A percentile compares a stretch with the other conserved stretches of the same genome.
Evolutionary conservation across 768 basidiomycete species (phyloP).

Genomic region (Lactarius pseudohatsudake): DNA sequence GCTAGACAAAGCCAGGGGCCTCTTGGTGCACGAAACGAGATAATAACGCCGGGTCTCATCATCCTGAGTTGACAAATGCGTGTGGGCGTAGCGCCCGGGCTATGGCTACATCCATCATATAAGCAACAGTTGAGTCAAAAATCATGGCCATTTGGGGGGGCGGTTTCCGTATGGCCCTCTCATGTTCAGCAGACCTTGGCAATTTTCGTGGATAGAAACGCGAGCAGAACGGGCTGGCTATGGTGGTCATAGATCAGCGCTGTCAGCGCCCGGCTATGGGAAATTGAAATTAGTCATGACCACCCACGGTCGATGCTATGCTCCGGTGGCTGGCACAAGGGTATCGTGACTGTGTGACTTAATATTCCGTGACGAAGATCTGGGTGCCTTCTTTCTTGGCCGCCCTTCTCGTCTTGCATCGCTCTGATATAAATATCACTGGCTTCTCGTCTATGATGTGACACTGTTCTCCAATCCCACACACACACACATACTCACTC

Average conservation of each 20-base stretch:
- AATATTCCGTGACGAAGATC: neutral
- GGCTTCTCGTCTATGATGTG: neutral
- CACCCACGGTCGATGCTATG: neutral
- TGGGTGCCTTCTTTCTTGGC: neutral
- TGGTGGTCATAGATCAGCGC: neutral
- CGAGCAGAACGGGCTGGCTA: neutral
- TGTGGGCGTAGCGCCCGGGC: slow-evolving; percentile 3
- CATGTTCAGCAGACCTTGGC: no score
- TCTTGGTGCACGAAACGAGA: slow-evolving; percentile 4
- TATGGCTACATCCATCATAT: neutral
- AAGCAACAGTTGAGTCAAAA: neutral
- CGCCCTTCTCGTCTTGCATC: neutral
- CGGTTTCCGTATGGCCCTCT: no score
- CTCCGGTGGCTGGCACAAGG: neutral
- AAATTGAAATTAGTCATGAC: neutral
- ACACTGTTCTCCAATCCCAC: neutral
- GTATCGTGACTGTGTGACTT: neutral
- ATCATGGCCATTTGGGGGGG: neutral
- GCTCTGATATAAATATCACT: slow-evolving; percentile 18
- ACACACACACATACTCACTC: neutral
- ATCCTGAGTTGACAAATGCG: neutral
- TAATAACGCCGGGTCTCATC: slow-evolving; percentile 12
- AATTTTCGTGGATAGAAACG: neutral
- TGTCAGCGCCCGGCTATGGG: neutral
- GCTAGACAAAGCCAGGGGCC: neutral